These are phyloP conservation scores for Zygoascus hellenicus DNA, from an alignment of 1,139 yeast species.

Conservation along the genomic window DNA sequence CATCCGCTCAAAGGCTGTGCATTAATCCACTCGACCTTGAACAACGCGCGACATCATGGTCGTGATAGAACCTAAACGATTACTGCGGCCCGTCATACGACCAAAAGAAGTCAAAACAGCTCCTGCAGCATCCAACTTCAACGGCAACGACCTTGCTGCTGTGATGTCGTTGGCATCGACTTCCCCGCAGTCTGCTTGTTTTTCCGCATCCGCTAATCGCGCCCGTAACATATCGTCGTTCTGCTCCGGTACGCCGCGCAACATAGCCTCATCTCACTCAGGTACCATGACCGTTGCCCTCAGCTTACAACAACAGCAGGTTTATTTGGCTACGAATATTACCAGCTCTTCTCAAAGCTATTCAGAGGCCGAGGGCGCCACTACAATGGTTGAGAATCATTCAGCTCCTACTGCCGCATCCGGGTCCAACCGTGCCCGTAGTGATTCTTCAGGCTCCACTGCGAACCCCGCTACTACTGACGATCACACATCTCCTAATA, in stretches of 20 bases:
- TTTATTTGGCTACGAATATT: conserved; percentile 27
- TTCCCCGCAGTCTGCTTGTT: neutral
- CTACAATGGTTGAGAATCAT: neutral
- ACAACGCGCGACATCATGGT: too few species aligned
- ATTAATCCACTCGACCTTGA: too few species aligned
- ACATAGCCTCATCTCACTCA: conserved; percentile 30
- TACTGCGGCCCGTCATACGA: too few species aligned
- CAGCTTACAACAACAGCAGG: conserved; percentile 32
- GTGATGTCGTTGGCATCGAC: neutral
- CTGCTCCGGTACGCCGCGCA: conserved; percentile 33
- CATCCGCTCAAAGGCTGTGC: too few species aligned
- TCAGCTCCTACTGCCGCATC: conserved; percentile 1
- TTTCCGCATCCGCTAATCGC: neutral
- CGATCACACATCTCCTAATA: conserved; percentile 38
- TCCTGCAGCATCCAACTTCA: too few species aligned
- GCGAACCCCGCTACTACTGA: neutral
- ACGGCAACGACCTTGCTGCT: too few species aligned
- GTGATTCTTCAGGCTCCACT: conserved; percentile 1
- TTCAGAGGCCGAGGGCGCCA: conserved; percentile 5
- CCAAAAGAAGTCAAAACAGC: too few species aligned
- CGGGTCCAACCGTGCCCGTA: conserved; percentile 5
- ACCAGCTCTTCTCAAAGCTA: conserved; percentile 17
- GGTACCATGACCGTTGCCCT: conserved; percentile 31
- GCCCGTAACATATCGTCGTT: conserved; percentile 15
- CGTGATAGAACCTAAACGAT: too few species aligned